Percentiles rank a stretch among this genome's conserved stretches.
phyloP scores from a whole-genome alignment of 1,284 basidiomycete genomes.

The Ganoderma sp. region DNA sequence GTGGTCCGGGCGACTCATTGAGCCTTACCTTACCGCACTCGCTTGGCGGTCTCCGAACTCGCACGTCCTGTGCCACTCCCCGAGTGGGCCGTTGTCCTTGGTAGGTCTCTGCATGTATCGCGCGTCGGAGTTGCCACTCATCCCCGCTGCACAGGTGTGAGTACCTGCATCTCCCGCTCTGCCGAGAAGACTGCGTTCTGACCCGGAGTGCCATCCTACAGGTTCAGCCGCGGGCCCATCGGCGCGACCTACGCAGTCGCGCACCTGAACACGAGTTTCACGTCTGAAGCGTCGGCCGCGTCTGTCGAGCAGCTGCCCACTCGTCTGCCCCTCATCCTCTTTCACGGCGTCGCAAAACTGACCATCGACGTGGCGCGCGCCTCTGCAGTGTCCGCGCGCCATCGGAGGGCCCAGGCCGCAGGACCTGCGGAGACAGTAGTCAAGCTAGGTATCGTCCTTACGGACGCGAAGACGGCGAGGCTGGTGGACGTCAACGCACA shows the following conservation, averaged over 20 bases:
- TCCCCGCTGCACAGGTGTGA: neutral
- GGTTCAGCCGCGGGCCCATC: neutral
- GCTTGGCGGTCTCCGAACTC: neutral
- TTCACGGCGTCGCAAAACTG: too few relatives aligned
- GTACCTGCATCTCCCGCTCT: neutral
- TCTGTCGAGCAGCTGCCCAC: neutral
- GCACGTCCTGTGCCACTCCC: neutral
- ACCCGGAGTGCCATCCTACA: neutral
- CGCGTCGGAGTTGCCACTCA: neutral
- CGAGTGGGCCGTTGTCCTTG: neutral
- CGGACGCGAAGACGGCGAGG: neutral
- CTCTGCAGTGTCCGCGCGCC: neutral
- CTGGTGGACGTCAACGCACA: neutral
- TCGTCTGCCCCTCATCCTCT: neutral
- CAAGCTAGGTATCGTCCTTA: neutral
- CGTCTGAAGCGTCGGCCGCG: neutral
- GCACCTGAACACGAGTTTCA: neutral
- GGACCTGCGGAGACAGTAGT: too few relatives aligned
- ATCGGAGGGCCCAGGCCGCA: neutral
- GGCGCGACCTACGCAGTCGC: neutral
- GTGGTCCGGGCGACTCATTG: slow-evolving; percentile 1
- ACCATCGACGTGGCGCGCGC: neutral
- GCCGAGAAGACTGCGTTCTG: neutral
- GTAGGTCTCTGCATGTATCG: neutral
- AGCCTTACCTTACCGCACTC: neutral